Base-by-base conservation (phyloP, 2,329 filamentous ascomycete species). In the Hypomyces perniciosus region DNA sequence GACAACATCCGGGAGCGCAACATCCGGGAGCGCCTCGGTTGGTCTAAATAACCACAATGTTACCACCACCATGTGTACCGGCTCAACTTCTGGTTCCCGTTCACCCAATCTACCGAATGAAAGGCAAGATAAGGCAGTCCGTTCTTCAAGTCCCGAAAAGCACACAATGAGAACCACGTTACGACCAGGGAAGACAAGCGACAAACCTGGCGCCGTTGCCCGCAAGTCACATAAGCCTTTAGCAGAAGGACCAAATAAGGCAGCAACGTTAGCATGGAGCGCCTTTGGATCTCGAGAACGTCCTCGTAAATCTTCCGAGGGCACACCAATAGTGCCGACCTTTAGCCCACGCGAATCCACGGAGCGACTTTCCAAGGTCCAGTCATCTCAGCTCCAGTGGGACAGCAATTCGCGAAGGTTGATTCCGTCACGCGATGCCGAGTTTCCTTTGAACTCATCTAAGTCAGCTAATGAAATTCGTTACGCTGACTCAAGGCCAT, bases 201-300 rank as follows among this genome's bases (percentile, higher is more conserved):
- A 81, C 8, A 76, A 71, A 57, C 53, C 66, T 5, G 51, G 60
- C 2, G 76, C 70, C 52, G 50, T 67, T 9, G 60, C 63, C 7
- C 72, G 72, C 27, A 72, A 72, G 45, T 63, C 72, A 31, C 63
- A 71, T 8, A 76, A 68, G 52, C 62, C 68, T 49, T 66, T 67
- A 13, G 66, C 67, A 34, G 80, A 81, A 49, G 77, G 81, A 1
- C 76, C 82, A 9, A 84, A 76, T 64, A 83, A 81, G 61, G 83
- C 83, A 38, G 83, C 83, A 28, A 80, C 79, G 3, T 61, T 85
- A 47, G 83, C 83, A 31, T 86, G 83, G 81, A 74, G 65, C 48
- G 69, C 71, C 13, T 63, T 78, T 10, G 68, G 69, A 9, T 66
- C 71, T 4, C 67, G 64, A 54, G 72, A 76, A 29, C 67, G 65